Evolutionary conservation across 2,329 filamentous ascomycete genomes (phyloP), one percentile per base, ranked within the genome.

Genomic region (Claviceps purpurea): DNA sequence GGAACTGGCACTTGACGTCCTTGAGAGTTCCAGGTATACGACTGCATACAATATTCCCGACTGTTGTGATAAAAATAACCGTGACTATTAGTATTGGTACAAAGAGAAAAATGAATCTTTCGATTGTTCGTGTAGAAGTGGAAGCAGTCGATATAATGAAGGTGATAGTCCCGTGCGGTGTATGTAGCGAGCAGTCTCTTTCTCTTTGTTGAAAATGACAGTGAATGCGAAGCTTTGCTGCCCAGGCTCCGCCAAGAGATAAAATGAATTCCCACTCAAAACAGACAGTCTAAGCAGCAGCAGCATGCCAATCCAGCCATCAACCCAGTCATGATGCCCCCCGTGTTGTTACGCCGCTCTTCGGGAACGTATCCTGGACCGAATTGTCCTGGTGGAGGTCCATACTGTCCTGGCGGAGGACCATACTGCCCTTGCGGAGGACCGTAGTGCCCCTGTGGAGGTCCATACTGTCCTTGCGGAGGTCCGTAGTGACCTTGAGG

Each of bases 261-360:
- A 10, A n/a, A 4, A 3, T 42, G 5, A 41, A 2, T 13, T 24
- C 38, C 13, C 16, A 16, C 26, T 52, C 73, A 81, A 59, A 78
- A 79, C n/a, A 80, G 61, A 45, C 70, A 67, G 57, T 81, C 77
- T 59, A 81, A 61, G 60, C 77, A 81, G 65, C 77, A 81, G 62
- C 77, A 81, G 62, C 76, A 79, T 1, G 77, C 77, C 54, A 77
- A 60, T 56, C 69, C 69, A 16, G 74, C 77, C 16, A 78, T 58
- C 50, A 78, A 61, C 43, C 72, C 74, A 38, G 71, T 70, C 43
- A 77, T 57, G 51, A 70, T 57, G 46, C 72, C 68, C 26, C 62
- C 56, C 52, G 58, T 60, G 44, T 63, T 62, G 47, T 64, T 64
- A 56, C 60, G 64, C 58, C 58, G 61, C 52, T 66, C 57, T 48